Evolutionary conservation across 352 stramenopile genomes (phyloP).

Genomic region (Pythium rishiriense): DNA sequence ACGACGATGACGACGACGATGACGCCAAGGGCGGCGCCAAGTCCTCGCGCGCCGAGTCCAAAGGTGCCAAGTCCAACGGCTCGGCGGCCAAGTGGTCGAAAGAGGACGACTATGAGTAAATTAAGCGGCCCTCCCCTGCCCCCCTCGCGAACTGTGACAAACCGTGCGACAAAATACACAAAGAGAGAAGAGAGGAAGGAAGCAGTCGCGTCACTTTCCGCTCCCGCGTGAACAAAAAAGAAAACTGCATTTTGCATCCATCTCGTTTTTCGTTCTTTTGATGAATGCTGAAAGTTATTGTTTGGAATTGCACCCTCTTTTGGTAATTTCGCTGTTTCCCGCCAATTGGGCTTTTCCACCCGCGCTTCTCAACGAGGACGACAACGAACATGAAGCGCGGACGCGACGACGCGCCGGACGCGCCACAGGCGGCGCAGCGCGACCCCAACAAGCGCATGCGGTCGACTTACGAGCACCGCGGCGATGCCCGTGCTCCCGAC

Average conservation of each 20-base stretch:
- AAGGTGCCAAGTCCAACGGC: conserved; percentile 42
- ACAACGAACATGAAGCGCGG: conserved; percentile 22
- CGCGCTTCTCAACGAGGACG: neutral
- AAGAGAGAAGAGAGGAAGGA: neutral
- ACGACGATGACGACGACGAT: conserved; percentile 80
- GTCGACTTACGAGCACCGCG: conserved; percentile 6
- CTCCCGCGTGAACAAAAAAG: neutral
- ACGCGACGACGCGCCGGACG: conserved; percentile 10
- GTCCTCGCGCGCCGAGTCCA: conserved; percentile 52
- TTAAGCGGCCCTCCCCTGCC: conserved; percentile 15
- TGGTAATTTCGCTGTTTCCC: neutral
- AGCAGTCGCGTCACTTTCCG: neutral
- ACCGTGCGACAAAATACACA: neutral
- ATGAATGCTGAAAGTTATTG: neutral
- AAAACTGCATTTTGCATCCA: neutral
- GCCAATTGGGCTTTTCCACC: conserved; percentile 4
- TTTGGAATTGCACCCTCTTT: conserved; percentile 1
- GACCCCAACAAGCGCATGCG: conserved; percentile 18
- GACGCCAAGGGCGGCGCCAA: conserved; percentile 61
- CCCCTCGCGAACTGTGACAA: neutral
- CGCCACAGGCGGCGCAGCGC: conserved; percentile 1
- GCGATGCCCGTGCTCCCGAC: neutral
- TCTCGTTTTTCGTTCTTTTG: neutral
- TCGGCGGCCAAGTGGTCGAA: conserved; percentile 86
- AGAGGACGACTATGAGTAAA: conserved; percentile 90